These are phyloP conservation scores for Cytospora paraplurivora DNA, from an alignment of 2,329 filamentous ascomycete species.

Conservation along the genomic window DNA sequence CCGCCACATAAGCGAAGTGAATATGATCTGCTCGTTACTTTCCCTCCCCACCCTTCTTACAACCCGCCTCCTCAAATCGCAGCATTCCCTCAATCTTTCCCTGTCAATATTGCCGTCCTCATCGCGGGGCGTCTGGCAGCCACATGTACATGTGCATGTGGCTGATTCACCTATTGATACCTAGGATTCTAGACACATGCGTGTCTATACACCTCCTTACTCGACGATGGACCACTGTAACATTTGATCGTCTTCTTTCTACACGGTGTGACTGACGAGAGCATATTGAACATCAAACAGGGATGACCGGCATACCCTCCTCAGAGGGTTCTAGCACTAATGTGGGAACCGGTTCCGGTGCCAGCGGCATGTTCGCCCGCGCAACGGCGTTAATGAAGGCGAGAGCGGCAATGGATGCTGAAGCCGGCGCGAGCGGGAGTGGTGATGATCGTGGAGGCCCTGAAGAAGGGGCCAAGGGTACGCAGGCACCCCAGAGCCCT, in stretches of 20 bases:
- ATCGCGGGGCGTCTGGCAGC: too few relatives aligned
- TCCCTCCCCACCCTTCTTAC: neutral
- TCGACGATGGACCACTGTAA: neutral
- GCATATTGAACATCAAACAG: neutral
- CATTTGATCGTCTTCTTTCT: neutral
- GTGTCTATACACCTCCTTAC: neutral
- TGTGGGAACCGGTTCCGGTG: neutral
- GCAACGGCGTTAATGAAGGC: neutral
- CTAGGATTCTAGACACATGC: neutral
- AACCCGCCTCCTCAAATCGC: neutral
- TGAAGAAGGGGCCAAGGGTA: too few relatives aligned
- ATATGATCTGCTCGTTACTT: neutral
- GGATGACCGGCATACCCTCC: constrained; percentile 9
- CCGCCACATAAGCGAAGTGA: constrained; percentile 21
- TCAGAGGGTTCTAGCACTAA: neutral
- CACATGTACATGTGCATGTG: neutral
- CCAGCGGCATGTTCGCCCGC: constrained; percentile 5
- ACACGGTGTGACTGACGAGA: neutral
- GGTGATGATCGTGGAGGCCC: too few relatives aligned
- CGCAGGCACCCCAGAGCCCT: too few relatives aligned
- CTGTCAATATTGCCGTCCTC: neutral
- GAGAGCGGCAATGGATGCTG: neutral
- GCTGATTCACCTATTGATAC: neutral
- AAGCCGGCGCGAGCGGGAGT: neutral
- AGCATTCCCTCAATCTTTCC: neutral